Evolutionary conservation across 2,329 filamentous ascomycete genomes (phyloP).

Genomic region (Magnaporthiopsis incrustans): DNA sequence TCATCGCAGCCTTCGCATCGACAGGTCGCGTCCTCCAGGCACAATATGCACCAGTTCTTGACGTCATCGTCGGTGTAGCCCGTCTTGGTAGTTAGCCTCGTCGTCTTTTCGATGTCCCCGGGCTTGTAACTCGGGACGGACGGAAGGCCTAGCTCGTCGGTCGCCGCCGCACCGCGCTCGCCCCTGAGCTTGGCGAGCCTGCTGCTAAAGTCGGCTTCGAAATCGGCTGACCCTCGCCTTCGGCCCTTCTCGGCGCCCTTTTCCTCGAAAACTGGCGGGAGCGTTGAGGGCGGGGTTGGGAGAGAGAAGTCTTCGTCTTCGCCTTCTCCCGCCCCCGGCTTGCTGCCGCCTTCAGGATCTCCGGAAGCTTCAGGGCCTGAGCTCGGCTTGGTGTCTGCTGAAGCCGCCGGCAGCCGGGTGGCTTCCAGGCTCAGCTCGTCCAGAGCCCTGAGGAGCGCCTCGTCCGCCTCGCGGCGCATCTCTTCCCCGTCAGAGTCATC

Average conservation of each 20-base stretch:
- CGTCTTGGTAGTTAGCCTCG: slow-evolving; percentile 28
- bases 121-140: slow-evolving; percentile 43
- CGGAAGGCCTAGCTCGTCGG: slow-evolving; percentile 34
- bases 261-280: slow-evolving; percentile 17
- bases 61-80: slow-evolving; percentile 62
- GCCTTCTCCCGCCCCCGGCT: slow-evolving; percentile 4
- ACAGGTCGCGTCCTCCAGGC: slow-evolving; percentile 68
- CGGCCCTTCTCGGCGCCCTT: slow-evolving; percentile 4
- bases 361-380: too few relatives aligned
- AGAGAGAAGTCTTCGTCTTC: slow-evolving; percentile 26
- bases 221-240: slow-evolving; percentile 18
- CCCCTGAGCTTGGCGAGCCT: slow-evolving; percentile 45
- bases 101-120: slow-evolving; percentile 19
- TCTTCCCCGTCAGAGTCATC: slow-evolving; percentile 42
- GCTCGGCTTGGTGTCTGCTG: background rate
- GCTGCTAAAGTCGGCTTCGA: slow-evolving; percentile 38
- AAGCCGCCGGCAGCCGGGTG: too few relatives aligned
- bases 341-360: background rate
- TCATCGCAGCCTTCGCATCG: slow-evolving; percentile 63
- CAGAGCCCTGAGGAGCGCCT: slow-evolving; percentile 35
- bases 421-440: slow-evolving; percentile 28
- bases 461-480: slow-evolving; percentile 36
- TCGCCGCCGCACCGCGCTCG: slow-evolving; percentile 14
- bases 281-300: slow-evolving; percentile 37
- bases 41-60: slow-evolving; percentile 74